phyloP scores from a whole-genome alignment of 2,329 filamentous ascomycete genomes.

The Penicillium decumbens region DNA sequence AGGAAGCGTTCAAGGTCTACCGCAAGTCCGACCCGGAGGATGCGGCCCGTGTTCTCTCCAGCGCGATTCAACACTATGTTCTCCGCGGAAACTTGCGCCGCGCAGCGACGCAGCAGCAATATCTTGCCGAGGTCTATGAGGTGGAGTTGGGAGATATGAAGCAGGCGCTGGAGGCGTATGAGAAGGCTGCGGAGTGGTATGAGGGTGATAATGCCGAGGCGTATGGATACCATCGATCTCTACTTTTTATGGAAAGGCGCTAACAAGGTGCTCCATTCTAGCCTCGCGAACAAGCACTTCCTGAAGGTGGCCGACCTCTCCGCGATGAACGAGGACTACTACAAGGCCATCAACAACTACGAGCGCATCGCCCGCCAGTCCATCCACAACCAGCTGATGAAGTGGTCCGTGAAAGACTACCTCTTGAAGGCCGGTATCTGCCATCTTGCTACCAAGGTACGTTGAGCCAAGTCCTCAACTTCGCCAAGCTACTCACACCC shows the following conservation, averaged over 20 bases:
- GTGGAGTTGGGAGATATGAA: slow-evolving; percentile 72
- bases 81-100: slow-evolving; percentile 84
- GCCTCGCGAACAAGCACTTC: slow-evolving; percentile 86
- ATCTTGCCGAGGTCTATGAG: slow-evolving; percentile 81
- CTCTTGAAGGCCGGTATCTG: slow-evolving; percentile 91
- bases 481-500: background rate
- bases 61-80: slow-evolving; percentile 81
- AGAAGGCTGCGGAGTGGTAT: slow-evolving; percentile 83
- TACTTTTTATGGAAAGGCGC: background rate
- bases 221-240: slow-evolving; percentile 41
- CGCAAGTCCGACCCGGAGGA: slow-evolving; percentile 77
- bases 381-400: slow-evolving; percentile 87
- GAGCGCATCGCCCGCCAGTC: slow-evolving; percentile 75
- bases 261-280: slow-evolving; percentile 31
- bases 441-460: slow-evolving; percentile 63
- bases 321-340: slow-evolving; percentile 77
- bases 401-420: slow-evolving; percentile 92
- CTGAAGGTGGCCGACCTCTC: slow-evolving; percentile 87
- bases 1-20: slow-evolving; percentile 94
- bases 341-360: slow-evolving; percentile 73
- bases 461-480: background rate
- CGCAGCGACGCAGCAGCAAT: slow-evolving; percentile 86
- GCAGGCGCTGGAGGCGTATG: slow-evolving; percentile 75
- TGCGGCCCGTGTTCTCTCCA: slow-evolving; percentile 72
- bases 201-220: slow-evolving; percentile 79